A percentile compares a stretch with the other conserved stretches of the same genome.
Conservation (phyloP, 2,329 filamentous ascomycete species). For the Meredithiella fracta region DNA sequence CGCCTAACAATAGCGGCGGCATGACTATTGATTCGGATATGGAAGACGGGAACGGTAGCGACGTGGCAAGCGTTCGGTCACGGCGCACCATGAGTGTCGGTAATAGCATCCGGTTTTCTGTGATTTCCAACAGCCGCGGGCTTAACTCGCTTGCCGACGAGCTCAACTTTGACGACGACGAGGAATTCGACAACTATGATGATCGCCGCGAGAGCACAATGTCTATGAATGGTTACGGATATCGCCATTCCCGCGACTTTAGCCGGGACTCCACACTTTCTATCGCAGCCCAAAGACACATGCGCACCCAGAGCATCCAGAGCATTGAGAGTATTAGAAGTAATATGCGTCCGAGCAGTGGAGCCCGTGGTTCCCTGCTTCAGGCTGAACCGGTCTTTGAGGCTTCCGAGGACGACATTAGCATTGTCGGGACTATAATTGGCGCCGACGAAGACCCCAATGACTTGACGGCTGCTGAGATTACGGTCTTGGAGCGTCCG, state of each 20-base stretch:
- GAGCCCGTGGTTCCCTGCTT: conserved; percentile 34
- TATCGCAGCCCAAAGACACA: conserved; percentile 26
- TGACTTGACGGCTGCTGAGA: conserved; percentile 7
- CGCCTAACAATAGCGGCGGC: conserved; percentile 20
- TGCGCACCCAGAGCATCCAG: conserved; percentile 41
- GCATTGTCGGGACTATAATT: conserved; percentile 16
- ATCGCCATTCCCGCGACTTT: conserved; percentile 33
- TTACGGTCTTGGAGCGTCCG: conserved; percentile 11
- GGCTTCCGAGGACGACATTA: conserved; percentile 34
- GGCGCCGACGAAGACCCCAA: conserved; percentile 4
- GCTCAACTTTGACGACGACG: conserved; percentile 70
- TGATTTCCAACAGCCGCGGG: conserved; percentile 42
- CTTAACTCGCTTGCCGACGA: conserved; percentile 75
- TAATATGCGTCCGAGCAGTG: conserved; percentile 31
- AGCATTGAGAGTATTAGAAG: conserved; percentile 24
- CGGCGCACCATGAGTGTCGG: conserved; percentile 50
- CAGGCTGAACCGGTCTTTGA: conserved; percentile 40
- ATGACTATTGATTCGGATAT: conserved; percentile 37
- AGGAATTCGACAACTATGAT: conserved; percentile 49
- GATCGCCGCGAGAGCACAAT: conserved; percentile 43
- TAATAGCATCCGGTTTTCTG: conserved; percentile 57
- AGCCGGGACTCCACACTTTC: conserved; percentile 41
- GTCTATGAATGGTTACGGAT: conserved; percentile 27
- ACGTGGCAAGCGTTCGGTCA: conserved; percentile 49
- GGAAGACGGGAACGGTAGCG: conserved; percentile 50